Base-by-base conservation (phyloP, 176 grass and related monocot genomes). In the Sorghum bicolor region DNA sequence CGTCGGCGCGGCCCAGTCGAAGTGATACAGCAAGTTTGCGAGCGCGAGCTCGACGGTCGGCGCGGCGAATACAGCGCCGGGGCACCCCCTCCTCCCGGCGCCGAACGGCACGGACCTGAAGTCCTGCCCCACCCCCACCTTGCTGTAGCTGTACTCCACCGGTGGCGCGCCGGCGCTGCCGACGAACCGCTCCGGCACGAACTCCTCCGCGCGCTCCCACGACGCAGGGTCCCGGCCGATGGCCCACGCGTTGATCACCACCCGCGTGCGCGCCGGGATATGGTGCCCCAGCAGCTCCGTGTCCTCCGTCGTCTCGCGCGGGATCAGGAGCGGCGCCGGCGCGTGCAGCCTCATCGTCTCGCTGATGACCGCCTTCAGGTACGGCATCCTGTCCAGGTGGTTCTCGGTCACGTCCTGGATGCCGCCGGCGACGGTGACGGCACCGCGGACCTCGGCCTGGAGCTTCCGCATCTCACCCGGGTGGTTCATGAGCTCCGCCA, bases 1-100 rank as follows among this genome's bases (percentile, higher is more conserved):
- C 8, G 20, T n/a, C 53, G 75, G 32, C 24, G 68, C 29, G 39
- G 64, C 85, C 85, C 85, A 87, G 5, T 87, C 86, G 7, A 87
- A 87, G 30, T 72, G 50, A 20, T 48, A 50, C 20, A 87, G 12
- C 33, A 87, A 30, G 53, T 50, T 87, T 0, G 79, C 86, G 0
- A 87, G 37, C 11, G 71, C 72, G 16, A 87, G 33, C 28, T 82
- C 72, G 0, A 82, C 16, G 2, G 26, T 48, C 2, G 77, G 0
- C 3, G 6, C 17, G 1, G 67, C 77, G 12, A 92, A 87, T 19
- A 41, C 53, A 63, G n/a, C 20, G 55, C 91, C 93, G 0, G 90
- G 87, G 10, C 93, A 95, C 9, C 66, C 82, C 5, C 93, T 88
- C 68, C 93, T 80, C 15, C 93, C 93, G 4, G 78, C 76, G 13